phyloP scores from a whole-genome alignment of 2,329 filamentous ascomycete species.

The Davidsoniella australis region DNA sequence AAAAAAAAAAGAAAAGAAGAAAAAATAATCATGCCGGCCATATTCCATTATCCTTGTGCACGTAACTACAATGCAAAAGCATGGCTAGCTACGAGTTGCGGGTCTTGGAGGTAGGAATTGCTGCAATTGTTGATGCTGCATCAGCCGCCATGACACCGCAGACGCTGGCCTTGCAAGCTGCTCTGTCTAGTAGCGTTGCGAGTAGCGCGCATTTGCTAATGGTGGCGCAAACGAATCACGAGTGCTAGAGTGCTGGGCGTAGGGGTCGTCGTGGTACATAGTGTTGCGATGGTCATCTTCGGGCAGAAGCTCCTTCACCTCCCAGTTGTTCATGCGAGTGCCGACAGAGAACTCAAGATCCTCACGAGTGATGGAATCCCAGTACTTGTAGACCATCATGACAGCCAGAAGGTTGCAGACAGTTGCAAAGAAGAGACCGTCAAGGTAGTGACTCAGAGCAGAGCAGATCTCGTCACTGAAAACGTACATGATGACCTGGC shows the following conservation, averaged over 20 bases:
- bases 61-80: too few relatives aligned
- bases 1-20: neutral
- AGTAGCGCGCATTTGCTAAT: constrained; percentile 3
- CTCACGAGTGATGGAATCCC: constrained; percentile 97
- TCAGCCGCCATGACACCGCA: too few relatives aligned
- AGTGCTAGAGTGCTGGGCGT: constrained; percentile 26
- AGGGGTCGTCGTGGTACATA: constrained; percentile 52
- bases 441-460: constrained; percentile 75
- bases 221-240: constrained; percentile 15
- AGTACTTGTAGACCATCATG: constrained; percentile 99
- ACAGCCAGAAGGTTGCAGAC: constrained; percentile 85
- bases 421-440: constrained; percentile 86
- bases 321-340: constrained; percentile 92
- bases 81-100: too few relatives aligned
- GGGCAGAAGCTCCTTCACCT: constrained; percentile 77
- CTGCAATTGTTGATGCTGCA: too few relatives aligned
- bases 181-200: constrained; percentile 11
- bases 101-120: too few relatives aligned
- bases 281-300: constrained; percentile 65
- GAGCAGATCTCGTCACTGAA: constrained; percentile 76
- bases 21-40: neutral
- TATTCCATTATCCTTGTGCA: too few relatives aligned
- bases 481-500: constrained; percentile 83
- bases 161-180: too few relatives aligned
- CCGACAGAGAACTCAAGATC: constrained; percentile 97